Conservation (phyloP, 768 basidiomycete genomes). For the Termitomyces heimii region DNA sequence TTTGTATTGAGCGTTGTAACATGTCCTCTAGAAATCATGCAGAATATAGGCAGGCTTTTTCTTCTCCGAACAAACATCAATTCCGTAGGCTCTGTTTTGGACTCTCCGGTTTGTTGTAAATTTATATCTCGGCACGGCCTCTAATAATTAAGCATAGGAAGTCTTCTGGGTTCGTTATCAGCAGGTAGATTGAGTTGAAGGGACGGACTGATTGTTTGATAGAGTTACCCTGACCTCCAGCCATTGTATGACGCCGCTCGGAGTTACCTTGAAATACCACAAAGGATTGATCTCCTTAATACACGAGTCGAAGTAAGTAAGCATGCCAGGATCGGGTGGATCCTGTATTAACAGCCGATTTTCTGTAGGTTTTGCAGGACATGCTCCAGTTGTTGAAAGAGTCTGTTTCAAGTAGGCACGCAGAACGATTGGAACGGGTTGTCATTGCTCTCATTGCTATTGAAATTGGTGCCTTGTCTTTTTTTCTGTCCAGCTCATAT, state of each 20-base stretch:
- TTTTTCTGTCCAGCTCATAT: neutral
- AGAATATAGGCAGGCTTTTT: conserved; percentile 93
- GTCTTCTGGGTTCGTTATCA: conserved; percentile 78
- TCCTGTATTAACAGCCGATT: neutral
- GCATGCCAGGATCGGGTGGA: conserved; percentile 12
- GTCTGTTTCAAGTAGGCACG: conserved; percentile 85
- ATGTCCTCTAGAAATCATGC: conserved; percentile 76
- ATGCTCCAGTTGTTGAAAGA: conserved; percentile 95
- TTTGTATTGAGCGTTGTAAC: conserved; percentile 1
- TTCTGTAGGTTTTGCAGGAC: conserved; percentile 80
- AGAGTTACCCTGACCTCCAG: conserved; percentile 94
- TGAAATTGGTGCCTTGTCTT: conserved; percentile 59
- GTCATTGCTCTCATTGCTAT: conserved; percentile 88
- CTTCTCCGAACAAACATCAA: conserved; percentile 92
- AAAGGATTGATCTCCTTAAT: conserved; percentile 88
- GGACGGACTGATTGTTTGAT: conserved; percentile 7
- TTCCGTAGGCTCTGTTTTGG: conserved; percentile 92
- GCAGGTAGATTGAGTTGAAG: neutral
- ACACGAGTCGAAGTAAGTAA: conserved; percentile 90
- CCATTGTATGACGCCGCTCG: conserved; percentile 91
- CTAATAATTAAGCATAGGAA: conserved; percentile 44
- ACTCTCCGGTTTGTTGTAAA: conserved; percentile 62
- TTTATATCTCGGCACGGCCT: neutral
- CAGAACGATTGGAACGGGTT: conserved; percentile 89
- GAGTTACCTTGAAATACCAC: conserved; percentile 92